Evolutionary conservation across 2,329 filamentous ascomycete genomes (phyloP).

Genomic region (Paecilomyces niveus): DNA sequence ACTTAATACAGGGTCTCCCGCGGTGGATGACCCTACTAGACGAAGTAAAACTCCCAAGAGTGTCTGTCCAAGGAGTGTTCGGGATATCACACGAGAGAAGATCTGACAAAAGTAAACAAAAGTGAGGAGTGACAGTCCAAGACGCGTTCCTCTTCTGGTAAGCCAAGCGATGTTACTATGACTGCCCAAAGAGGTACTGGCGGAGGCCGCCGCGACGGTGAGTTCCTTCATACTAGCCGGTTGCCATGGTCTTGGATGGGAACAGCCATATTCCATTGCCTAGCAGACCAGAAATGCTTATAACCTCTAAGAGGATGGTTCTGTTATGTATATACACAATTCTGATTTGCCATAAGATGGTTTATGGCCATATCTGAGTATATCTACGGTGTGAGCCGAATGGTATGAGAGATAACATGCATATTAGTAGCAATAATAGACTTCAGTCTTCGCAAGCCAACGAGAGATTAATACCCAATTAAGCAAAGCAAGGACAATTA

Average conservation of each 20-base stretch:
- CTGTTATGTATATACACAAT: background rate
- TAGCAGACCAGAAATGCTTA: background rate
- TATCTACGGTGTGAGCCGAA: too few relatives aligned
- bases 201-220: background rate
- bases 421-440: too few relatives aligned
- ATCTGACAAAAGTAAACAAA: background rate
- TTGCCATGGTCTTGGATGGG: background rate
- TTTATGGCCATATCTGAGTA: too few relatives aligned
- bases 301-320: background rate
- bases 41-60: background rate
- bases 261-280: background rate
- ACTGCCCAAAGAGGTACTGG: background rate
- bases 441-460: too few relatives aligned
- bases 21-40: background rate
- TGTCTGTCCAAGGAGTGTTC: background rate
- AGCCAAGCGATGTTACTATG: background rate
- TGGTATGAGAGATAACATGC: too few relatives aligned
- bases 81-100: background rate
- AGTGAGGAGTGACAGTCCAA: background rate
- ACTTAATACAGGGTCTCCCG: background rate
- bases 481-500: too few relatives aligned
- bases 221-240: background rate
- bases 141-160: background rate
- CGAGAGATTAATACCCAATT: too few relatives aligned
- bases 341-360: too few relatives aligned